Conservation (phyloP, 31 red algal species). For the Porphyra umbilicalis region DNA sequence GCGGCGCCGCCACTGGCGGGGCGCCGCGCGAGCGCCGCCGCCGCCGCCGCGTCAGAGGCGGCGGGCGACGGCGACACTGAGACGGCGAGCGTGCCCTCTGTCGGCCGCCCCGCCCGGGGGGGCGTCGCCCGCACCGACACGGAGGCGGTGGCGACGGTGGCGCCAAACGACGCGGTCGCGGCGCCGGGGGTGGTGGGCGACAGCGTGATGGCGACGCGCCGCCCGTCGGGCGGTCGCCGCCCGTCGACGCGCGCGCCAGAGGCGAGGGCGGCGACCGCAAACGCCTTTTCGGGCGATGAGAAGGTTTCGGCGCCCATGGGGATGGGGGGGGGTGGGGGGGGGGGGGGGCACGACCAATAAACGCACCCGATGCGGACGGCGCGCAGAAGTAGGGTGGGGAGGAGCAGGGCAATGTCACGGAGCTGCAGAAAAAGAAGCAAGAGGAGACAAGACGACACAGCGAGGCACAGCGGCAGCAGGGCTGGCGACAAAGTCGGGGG, state of each 20-base stretch:
- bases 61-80: conserved; percentile 41
- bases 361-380: too few relatives aligned
- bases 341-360: neutral
- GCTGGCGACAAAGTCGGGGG: too few relatives aligned
- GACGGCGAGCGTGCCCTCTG: conserved; percentile 50
- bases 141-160: conserved; percentile 36
- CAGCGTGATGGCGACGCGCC: conserved; percentile 31
- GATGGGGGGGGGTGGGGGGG: neutral
- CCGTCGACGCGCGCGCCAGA: conserved; percentile 48
- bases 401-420: too few relatives aligned
- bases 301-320: conserved; percentile 32
- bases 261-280: conserved; percentile 38
- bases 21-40: conserved; percentile 22
- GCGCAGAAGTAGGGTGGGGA: too few relatives aligned
- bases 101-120: conserved; percentile 26
- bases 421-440: too few relatives aligned
- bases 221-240: conserved; percentile 33
- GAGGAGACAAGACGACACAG: too few relatives aligned
- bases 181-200: conserved; percentile 28
- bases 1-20: neutral
- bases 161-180: conserved; percentile 45
- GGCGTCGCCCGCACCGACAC: conserved; percentile 32
- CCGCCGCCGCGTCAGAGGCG: conserved; percentile 38
- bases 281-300: conserved; percentile 27
- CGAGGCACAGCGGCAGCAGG: too few relatives aligned